A percentile compares a stretch with the other conserved stretches of the same genome.
phyloP scores from a whole-genome alignment of 352 stramenopile species.

The Lagenidium giganteum region DNA sequence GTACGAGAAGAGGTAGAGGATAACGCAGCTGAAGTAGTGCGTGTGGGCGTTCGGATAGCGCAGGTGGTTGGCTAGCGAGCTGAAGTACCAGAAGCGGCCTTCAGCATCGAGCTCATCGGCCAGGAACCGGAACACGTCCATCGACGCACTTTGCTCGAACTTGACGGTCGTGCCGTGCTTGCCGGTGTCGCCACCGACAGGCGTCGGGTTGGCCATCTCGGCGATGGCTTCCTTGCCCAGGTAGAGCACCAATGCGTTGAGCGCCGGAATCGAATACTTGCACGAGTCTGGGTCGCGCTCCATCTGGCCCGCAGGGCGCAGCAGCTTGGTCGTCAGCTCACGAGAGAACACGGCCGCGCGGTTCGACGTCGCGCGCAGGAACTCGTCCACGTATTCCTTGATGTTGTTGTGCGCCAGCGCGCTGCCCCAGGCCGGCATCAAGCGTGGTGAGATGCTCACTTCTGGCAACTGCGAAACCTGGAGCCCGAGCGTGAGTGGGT shows the following conservation, averaged over 20 bases:
- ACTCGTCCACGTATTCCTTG: conserved; percentile 92
- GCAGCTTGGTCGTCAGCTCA: conserved; percentile 58
- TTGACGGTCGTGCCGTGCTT: conserved; percentile 50
- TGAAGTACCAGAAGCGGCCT: conserved; percentile 97
- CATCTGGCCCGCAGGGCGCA: conserved; percentile 37
- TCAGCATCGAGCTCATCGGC: conserved; percentile 95
- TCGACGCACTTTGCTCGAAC: conserved; percentile 83
- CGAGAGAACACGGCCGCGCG: conserved; percentile 79
- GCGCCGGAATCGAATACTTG: conserved; percentile 87
- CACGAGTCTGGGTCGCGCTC: conserved; percentile 46
- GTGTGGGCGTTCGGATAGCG: conserved; percentile 99
- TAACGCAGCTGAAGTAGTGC: conserved; percentile 99
- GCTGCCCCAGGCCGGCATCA: conserved; percentile 90
- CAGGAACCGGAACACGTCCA: conserved; percentile 95
- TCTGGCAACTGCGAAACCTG: conserved; percentile 97
- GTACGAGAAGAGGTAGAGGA: conserved; percentile 98
- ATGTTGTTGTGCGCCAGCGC: conserved; percentile 87
- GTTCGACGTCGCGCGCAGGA: conserved; percentile 82
- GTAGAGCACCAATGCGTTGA: conserved; percentile 85
- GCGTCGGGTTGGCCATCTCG: conserved; percentile 58
- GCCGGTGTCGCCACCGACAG: too few relatives aligned
- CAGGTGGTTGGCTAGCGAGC: conserved; percentile 98
- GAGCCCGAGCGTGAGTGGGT: conserved; percentile 96
- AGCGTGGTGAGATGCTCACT: conserved; percentile 88
- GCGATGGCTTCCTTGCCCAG: conserved; percentile 70